phyloP scores from a whole-genome alignment of 495 filamentous ascomycete species.

The Daldinia childiae region DNA sequence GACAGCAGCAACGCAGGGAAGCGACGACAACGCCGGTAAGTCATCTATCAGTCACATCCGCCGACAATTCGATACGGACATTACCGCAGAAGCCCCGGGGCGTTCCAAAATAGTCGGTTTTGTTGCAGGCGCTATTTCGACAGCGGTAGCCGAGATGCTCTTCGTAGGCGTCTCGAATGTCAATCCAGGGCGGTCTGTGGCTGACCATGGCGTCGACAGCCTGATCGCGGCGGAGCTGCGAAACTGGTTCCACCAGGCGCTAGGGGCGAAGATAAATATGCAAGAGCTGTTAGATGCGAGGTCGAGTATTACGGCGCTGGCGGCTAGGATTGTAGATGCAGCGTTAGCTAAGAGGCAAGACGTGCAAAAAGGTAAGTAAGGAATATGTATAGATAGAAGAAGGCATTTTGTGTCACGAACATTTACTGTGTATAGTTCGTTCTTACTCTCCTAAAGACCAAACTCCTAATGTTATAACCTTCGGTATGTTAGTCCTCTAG shows the following conservation, averaged over 20 bases:
- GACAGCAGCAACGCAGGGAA: not conserved
- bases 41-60: not conserved
- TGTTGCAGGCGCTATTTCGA: constrained; percentile 20
- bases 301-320: not conserved
- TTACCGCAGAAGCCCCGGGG: not conserved
- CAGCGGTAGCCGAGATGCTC: constrained; percentile 38
- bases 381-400: not conserved
- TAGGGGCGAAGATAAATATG: constrained; percentile 38
- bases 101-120: not conserved
- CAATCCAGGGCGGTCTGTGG: constrained; percentile 38
- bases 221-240: constrained; percentile 50
- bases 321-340: not conserved
- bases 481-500: too few species aligned
- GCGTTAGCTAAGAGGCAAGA: not conserved
- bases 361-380: not conserved
- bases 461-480: too few species aligned
- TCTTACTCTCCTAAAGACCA: too few species aligned
- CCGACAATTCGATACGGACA: not conserved
- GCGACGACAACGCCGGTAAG: not conserved
- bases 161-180: constrained; percentile 34
- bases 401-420: not conserved
- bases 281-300: constrained; percentile 7
- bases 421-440: not conserved
- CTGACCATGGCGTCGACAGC: constrained; percentile 49
- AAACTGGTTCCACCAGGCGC: constrained; percentile 44